Conservation (phyloP, 2,329 filamentous ascomycete species). For the Hypoxylon sp. region DNA sequence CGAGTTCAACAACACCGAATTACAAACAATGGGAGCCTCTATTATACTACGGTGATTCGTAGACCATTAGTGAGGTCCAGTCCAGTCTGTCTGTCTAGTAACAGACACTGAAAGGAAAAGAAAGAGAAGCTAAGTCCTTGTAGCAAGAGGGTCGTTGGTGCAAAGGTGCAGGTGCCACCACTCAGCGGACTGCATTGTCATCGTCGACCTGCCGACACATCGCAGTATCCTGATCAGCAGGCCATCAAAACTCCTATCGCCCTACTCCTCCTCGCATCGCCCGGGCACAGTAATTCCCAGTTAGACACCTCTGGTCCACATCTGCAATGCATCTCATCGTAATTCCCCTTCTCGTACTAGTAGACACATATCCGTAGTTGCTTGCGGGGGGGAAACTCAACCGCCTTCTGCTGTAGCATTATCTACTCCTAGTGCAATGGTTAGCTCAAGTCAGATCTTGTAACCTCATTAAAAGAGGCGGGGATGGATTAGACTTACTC, state of each 20-base stretch:
- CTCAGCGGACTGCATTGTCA: not conserved
- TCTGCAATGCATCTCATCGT: no score
- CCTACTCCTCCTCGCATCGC: not conserved
- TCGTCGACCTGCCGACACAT: not conserved
- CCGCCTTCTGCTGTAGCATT: not conserved
- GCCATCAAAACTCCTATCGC: not conserved
- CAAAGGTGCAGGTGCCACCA: not conserved
- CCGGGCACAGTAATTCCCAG: no score
- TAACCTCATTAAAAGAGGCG: not conserved
- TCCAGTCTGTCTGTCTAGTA: not conserved
- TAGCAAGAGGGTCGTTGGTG: no score
- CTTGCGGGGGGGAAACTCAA: slow-evolving; percentile 1
- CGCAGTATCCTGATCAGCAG: not conserved
- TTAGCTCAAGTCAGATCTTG: not conserved
- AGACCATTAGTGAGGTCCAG: not conserved
- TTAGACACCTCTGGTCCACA: no score
- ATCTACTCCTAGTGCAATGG: not conserved
- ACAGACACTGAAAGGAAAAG: not conserved
- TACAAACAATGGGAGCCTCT: not conserved
- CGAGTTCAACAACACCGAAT: not conserved
- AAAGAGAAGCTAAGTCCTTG: no score
- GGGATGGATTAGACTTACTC: slow-evolving; percentile 21
- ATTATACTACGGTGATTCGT: not conserved
- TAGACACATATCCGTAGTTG: not conserved
- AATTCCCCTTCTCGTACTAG: not conserved